A percentile compares a stretch with the other conserved stretches of the same genome.
Conservation (phyloP, 2,329 filamentous ascomycete species). For the Rasamsonia emersonii region DNA sequence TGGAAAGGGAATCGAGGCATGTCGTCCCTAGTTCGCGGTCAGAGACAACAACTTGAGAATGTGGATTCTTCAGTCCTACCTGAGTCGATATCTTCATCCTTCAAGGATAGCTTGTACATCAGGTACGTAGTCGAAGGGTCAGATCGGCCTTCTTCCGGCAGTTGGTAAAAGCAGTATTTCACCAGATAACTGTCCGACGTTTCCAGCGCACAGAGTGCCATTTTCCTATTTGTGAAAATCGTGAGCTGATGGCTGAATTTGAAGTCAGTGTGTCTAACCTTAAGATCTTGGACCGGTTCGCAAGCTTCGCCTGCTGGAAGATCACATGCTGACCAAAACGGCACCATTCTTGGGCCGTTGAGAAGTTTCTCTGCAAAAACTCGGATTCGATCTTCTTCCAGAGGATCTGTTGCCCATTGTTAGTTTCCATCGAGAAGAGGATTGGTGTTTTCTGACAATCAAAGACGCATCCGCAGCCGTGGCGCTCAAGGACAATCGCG, state of each 20-base stretch:
- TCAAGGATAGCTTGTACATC: conserved; percentile 64
- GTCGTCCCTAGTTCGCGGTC: conserved; percentile 42
- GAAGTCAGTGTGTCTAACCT: conserved; percentile 40
- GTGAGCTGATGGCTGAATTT: too few relatives aligned
- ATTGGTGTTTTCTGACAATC: conserved; percentile 23
- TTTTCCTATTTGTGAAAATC: conserved; percentile 56
- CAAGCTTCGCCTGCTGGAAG: conserved; percentile 56
- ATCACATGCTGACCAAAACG: conserved; percentile 56
- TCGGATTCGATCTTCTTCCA: conserved; percentile 69
- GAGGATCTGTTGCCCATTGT: conserved; percentile 49
- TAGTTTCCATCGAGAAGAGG: conserved; percentile 2
- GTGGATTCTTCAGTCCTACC: conserved; percentile 47
- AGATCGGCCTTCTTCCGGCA: conserved; percentile 50
- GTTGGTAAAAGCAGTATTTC: conserved; percentile 46
- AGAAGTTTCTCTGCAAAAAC: conserved; percentile 45
- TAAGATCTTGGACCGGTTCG: conserved; percentile 60
- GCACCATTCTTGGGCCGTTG: conserved; percentile 61
- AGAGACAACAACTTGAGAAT: conserved; percentile 24
- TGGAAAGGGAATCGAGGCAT: conserved; percentile 55
- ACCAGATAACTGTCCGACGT: conserved; percentile 49
- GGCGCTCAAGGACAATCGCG: conserved; percentile 44
- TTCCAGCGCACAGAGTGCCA: conserved; percentile 61
- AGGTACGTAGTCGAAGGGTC: conserved; percentile 63
- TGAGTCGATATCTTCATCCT: conserved; percentile 46
- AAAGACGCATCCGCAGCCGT: conserved; percentile 48